Percentiles rank a stretch among this genome's conserved stretches.
Evolutionary conservation across 345 rosid genomes (phyloP).

Genomic region (Rhodamnia argentea): DNA sequence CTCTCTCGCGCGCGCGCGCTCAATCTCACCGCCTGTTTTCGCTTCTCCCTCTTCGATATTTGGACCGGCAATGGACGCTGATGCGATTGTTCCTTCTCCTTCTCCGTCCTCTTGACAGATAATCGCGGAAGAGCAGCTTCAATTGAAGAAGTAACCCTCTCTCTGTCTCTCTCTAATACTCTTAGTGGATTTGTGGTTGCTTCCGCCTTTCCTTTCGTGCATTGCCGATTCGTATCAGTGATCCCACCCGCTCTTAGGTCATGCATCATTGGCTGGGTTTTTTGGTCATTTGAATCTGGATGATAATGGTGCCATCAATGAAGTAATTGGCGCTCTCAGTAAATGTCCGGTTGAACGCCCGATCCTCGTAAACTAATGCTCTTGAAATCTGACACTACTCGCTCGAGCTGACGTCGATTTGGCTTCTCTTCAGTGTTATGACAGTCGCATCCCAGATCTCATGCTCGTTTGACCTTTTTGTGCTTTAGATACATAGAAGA

Average conservation of each 20-base stretch:
- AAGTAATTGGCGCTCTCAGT: background rate
- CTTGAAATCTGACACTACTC: background rate
- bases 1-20: background rate
- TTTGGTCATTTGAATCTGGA: background rate
- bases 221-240: background rate
- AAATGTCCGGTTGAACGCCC: background rate
- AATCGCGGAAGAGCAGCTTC: constrained; percentile 80
- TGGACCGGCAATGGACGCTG: background rate
- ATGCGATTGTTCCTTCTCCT: background rate
- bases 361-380: background rate
- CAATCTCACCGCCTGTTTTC: background rate
- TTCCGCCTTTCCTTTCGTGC: background rate
- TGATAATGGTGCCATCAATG: background rate
- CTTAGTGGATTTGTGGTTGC: background rate
- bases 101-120: constrained; percentile 23
- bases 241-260: background rate
- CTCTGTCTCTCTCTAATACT: background rate
- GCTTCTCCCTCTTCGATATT: background rate
- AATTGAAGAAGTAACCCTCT: constrained; percentile 54
- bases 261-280: background rate
- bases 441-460: background rate
- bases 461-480: background rate
- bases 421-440: background rate
- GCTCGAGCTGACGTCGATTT: background rate
- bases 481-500: constrained; percentile 68